Evolutionary conservation across 805 yeast genomes (phyloP), one percentile per base, ranked within the genome.

Genomic region (Helenozyma baotianmanensis): DNA sequence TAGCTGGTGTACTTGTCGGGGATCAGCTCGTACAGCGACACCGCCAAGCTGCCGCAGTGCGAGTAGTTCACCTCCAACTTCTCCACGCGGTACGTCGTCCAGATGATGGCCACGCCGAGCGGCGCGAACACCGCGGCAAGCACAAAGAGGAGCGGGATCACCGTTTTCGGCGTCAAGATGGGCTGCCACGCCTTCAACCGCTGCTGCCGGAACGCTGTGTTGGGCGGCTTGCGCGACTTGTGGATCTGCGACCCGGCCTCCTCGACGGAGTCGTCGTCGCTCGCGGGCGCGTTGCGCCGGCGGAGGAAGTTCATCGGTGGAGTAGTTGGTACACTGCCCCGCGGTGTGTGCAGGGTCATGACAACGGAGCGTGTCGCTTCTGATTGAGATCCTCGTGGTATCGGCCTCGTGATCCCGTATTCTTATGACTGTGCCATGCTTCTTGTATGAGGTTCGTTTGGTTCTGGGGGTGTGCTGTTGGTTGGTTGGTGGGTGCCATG

Each of bases 121-220:
- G 97, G 96, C 1, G 92, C 85, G 61, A 89, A 88, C 4, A 92
- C 70, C 14, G 86, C 65, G 1, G 94, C 86, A 26, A 85, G 62
- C 15, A 82, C 44, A 29, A 88, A 70, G 35, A 92, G 68, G 32
- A 90, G 66, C 3, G 97, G 97, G 27, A 92, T 72, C 28, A 90
- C 97, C 12, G 94, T 80, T 45, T 80, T 80, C 11, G 97, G 97
- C 2, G 96, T 84, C 35, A 92, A 72, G 34, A 92, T 86, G 2
- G 97, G 98, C 47, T 77, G 82, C 82, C 82, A 77, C 32, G 83
- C 80, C 53, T 78, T 76, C 47, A 77, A 63, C 36, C 83, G 62
- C 59, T 77, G 83, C 47, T 83, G 94, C 51, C 89, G 72, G 52
- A 84, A 84, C 3, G 89, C 90, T 6, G 90, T 84, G 55, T 84